Conservation (phyloP, 371 early-diverging fungal genomes). For the Parasitella parasitica region DNA sequence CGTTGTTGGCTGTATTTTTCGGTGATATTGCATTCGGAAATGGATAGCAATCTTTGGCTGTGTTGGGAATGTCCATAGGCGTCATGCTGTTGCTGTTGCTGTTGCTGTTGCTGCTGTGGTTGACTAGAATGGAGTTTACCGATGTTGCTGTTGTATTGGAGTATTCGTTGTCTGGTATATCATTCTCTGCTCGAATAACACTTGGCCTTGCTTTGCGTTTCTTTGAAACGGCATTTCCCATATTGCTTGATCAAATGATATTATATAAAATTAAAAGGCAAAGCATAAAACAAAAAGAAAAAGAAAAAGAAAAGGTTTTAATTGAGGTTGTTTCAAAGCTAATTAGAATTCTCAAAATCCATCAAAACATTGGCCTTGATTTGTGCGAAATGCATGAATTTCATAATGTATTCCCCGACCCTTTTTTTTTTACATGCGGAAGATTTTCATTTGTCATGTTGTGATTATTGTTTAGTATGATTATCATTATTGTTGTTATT, state of each 20-base stretch:
- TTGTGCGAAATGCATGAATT: neutral
- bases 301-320: neutral
- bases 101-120: constrained; percentile 27
- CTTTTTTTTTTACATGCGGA: too few relatives aligned
- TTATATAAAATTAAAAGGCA: neutral
- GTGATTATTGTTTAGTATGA: too few relatives aligned
- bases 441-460: too few relatives aligned
- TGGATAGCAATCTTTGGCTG: neutral
- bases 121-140: constrained; percentile 42
- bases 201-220: constrained; percentile 41
- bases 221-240: constrained; percentile 37
- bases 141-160: constrained; percentile 41
- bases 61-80: constrained; percentile 9
- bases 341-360: too few relatives aligned
- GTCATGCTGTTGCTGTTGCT: constrained; percentile 38
- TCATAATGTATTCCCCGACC: too few relatives aligned
- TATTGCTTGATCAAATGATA: neutral
- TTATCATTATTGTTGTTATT: too few relatives aligned
- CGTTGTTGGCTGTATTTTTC: neutral
- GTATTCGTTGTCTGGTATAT: constrained; percentile 40
- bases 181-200: constrained; percentile 27
- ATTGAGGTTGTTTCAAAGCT: neutral
- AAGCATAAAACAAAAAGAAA: neutral
- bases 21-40: constrained; percentile 7
- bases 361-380: too few relatives aligned